Percentiles rank a stretch among this genome's conserved stretches.
Evolutionary conservation across 306 rosid genomes (phyloP).

Genomic region (Trichosanthes truncata): DNA sequence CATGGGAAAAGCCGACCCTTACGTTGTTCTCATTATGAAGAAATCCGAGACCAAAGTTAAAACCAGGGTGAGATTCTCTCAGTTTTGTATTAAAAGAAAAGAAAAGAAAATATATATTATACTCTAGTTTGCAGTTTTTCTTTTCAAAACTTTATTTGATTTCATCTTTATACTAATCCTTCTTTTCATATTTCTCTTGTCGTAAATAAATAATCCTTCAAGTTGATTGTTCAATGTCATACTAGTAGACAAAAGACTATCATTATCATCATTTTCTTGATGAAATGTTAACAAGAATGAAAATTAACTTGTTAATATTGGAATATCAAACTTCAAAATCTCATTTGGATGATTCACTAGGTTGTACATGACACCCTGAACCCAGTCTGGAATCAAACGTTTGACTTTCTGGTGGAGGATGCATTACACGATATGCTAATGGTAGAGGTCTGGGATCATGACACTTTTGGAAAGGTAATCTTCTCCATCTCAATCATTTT

Average conservation of each 20-base stretch:
- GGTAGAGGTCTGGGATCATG: slow-evolving; percentile 84
- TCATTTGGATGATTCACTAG: slow-evolving; percentile 24
- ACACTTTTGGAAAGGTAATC: slow-evolving; percentile 85
- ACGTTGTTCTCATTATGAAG: slow-evolving; percentile 59
- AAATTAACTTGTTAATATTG: background rate
- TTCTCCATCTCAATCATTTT: slow-evolving; percentile 8
- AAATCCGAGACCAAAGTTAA: slow-evolving; percentile 62
- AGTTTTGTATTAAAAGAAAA: background rate
- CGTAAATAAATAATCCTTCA: background rate
- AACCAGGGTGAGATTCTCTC: slow-evolving; percentile 64
- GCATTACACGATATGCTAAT: slow-evolving; percentile 77
- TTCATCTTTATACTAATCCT: background rate
- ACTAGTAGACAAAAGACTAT: background rate
- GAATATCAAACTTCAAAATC: background rate
- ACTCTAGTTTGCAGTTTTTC: background rate
- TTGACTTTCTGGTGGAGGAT: slow-evolving; percentile 94
- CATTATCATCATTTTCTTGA: background rate
- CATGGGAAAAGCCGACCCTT: slow-evolving; percentile 94
- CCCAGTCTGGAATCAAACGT: slow-evolving; percentile 94
- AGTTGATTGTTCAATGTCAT: background rate
- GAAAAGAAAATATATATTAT: background rate
- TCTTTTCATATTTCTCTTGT: background rate
- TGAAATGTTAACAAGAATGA: background rate
- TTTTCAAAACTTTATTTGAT: background rate
- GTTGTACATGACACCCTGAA: slow-evolving; percentile 71